A percentile compares a stretch with the other conserved stretches of the same genome.
phyloP scores from a whole-genome alignment of 768 basidiomycete species.

The Cyathus striatus region DNA sequence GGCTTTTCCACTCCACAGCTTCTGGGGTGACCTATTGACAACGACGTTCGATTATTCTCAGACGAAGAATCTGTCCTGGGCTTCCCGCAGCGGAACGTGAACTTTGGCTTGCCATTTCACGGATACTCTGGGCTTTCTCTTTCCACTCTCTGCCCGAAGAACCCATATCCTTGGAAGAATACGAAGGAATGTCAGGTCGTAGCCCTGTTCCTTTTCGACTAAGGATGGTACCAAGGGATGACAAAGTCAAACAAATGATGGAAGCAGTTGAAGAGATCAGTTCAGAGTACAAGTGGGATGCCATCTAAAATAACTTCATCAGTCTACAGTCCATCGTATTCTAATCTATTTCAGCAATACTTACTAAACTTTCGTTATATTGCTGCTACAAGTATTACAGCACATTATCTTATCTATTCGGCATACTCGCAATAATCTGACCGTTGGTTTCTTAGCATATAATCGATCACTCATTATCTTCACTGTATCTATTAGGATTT shows the following conservation, averaged over 20 bases:
- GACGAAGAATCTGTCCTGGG: slow-evolving; percentile 36
- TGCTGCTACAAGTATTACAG: too few relatives aligned
- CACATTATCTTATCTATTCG: too few relatives aligned
- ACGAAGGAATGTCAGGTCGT: slow-evolving; percentile 42
- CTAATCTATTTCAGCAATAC: too few relatives aligned
- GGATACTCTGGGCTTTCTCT: slow-evolving; percentile 41
- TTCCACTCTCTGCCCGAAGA: slow-evolving; percentile 34
- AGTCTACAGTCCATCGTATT: too few relatives aligned
- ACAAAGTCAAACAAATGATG: not conserved
- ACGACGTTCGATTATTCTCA: slow-evolving; percentile 4
- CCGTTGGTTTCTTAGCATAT: too few relatives aligned
- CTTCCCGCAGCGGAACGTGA: slow-evolving; percentile 40
- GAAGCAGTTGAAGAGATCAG: not conserved
- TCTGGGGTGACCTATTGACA: not conserved
- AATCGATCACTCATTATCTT: too few relatives aligned
- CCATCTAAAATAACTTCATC: too few relatives aligned
- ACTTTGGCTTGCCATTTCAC: slow-evolving; percentile 38
- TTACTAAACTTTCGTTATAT: too few relatives aligned
- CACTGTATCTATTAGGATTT: too few relatives aligned
- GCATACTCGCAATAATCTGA: too few relatives aligned
- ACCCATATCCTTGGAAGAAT: slow-evolving; percentile 40
- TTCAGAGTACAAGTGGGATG: too few relatives aligned
- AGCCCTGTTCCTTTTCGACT: slow-evolving; percentile 37
- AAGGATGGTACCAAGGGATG: slow-evolving; percentile 15
- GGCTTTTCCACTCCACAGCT: slow-evolving; percentile 2